These are phyloP conservation scores for Colletotrichum higginsianum DNA, from an alignment of 2,329 filamentous ascomycete genomes.

Conservation along the genomic window DNA sequence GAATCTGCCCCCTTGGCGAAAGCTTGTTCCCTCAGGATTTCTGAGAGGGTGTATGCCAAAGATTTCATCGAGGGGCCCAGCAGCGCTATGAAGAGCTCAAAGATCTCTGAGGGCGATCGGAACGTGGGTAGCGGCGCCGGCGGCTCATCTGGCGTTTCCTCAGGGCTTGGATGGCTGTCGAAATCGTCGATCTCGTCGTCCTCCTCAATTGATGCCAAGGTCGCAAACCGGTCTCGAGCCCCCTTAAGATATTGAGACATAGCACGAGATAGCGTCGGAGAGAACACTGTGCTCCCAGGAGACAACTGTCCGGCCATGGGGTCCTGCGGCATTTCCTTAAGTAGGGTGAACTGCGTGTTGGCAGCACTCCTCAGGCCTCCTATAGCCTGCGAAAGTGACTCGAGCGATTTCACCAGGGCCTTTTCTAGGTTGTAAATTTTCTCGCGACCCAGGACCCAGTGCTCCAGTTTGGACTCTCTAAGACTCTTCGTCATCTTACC, in stretches of 20 bases:
- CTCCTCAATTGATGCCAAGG: conserved; percentile 75
- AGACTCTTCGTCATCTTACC: conserved; percentile 82
- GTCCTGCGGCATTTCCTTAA: conserved; percentile 72
- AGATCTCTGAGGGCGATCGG: conserved; percentile 84
- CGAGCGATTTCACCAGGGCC: conserved; percentile 85
- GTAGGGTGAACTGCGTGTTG: conserved; percentile 87
- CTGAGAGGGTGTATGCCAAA: conserved; percentile 89
- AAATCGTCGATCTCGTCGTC: conserved; percentile 63
- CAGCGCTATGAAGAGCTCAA: conserved; percentile 89
- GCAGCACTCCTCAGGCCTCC: conserved; percentile 92
- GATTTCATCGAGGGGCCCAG: conserved; percentile 97
- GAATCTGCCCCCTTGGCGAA: conserved; percentile 80
- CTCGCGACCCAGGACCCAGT: conserved; percentile 86
- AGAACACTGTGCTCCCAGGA: conserved; percentile 49
- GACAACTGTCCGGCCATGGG: conserved; percentile 51
- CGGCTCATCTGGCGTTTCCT: conserved; percentile 47
- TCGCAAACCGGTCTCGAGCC: conserved; percentile 60
- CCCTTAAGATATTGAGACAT: conserved; percentile 55
- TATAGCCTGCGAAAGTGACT: conserved; percentile 88
- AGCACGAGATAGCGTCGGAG: conserved; percentile 49
- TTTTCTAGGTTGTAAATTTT: conserved; percentile 84
- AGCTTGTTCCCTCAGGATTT: conserved; percentile 89
- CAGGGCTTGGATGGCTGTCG: conserved; percentile 60
- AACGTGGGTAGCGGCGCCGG: conserved; percentile 56
- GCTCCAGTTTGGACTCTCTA: conserved; percentile 89